phyloP scores from a whole-genome alignment of 331 rosid species.

The Pyracantha coccinea region DNA sequence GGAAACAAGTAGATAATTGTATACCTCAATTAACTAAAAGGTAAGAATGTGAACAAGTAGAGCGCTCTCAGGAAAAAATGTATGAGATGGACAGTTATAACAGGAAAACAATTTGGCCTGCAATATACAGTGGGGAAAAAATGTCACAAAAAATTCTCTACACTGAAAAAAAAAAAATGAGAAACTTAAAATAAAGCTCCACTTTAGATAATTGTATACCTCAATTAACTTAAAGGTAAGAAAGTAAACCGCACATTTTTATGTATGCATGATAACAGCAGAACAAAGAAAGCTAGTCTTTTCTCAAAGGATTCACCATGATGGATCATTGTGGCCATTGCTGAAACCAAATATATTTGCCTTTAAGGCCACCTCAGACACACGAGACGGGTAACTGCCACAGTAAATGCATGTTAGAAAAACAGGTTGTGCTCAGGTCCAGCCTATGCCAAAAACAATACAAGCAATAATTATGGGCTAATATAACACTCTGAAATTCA shows the following conservation, averaged over 20 bases:
- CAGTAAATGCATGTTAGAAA: slow-evolving; percentile 9
- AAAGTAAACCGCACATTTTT: not conserved
- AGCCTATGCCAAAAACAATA: not conserved
- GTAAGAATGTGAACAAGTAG: not conserved
- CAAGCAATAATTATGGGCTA: not conserved
- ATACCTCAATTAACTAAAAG: too few species aligned
- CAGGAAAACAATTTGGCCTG: not conserved
- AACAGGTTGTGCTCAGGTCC: not conserved
- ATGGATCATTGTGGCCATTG: slow-evolving; percentile 29
- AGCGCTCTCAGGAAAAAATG: not conserved
- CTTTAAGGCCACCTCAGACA: slow-evolving; percentile 53
- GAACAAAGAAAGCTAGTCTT: not conserved
- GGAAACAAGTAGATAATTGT: not conserved
- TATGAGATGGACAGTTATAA: not conserved
- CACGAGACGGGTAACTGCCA: slow-evolving; percentile 71
- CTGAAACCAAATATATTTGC: slow-evolving; percentile 66
- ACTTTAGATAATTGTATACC: not conserved
- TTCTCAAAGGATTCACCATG: slow-evolving; percentile 44
- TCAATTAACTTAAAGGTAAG: not conserved
- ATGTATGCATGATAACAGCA: not conserved
- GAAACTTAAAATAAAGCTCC: not conserved
- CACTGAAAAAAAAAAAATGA: not conserved
- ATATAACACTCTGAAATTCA: not conserved
- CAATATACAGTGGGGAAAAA: not conserved
- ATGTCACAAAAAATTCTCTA: not conserved